These are phyloP conservation scores for Cokeromyces recurvatus DNA, from an alignment of 371 early-diverging fungal species.

Conservation along the genomic window DNA sequence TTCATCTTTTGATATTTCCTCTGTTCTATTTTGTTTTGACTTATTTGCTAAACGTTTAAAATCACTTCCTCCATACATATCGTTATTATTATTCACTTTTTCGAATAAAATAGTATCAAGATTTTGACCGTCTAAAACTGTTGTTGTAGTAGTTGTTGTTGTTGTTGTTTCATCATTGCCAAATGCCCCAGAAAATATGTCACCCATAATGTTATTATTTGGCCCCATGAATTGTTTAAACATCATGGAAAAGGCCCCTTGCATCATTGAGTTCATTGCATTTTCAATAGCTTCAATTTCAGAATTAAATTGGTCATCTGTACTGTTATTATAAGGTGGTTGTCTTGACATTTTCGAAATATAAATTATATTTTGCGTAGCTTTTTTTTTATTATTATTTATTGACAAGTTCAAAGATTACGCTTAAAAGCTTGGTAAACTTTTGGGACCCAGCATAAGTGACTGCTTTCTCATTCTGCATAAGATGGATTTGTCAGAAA, in stretches of 20 bases:
- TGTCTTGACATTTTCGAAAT: conserved; percentile 10
- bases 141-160: conserved; percentile 3
- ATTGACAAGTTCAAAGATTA: no score
- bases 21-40: conserved; percentile 18
- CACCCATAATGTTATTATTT: conserved; percentile 4
- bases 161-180: neutral
- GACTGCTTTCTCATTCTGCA: no score
- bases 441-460: no score
- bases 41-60: conserved; percentile 30
- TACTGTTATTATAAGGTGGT: conserved; percentile 6
- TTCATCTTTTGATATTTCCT: no score
- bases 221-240: conserved; percentile 24
- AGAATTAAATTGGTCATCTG: conserved; percentile 8
- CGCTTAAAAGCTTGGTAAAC: no score
- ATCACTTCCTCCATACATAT: conserved; percentile 32
- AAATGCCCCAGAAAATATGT: neutral
- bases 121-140: conserved; percentile 10
- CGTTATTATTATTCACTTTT: neutral
- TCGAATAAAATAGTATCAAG: neutral
- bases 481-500: no score
- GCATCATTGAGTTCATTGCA: conserved; percentile 33
- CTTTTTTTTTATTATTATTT: neutral
- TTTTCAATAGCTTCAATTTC: conserved; percentile 33
- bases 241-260: conserved; percentile 25
- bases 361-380: no score